Evolutionary conservation across 148 eudicot genomes (phyloP), one percentile per base, ranked within the genome.

Genomic region (Vaccinium corymbosum): DNA sequence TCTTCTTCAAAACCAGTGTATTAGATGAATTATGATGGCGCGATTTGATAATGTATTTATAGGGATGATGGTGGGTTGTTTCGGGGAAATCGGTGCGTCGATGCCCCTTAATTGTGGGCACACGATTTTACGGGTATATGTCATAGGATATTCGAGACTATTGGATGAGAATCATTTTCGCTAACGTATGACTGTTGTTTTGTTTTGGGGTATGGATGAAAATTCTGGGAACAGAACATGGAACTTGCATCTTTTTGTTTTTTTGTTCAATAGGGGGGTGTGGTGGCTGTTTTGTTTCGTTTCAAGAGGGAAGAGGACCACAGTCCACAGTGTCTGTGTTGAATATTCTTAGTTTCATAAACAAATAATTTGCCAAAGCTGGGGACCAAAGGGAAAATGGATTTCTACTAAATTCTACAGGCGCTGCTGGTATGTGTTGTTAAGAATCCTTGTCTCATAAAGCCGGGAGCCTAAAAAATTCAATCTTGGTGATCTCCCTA

Each of bases 101-200:
- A 48, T 0, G 84, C 70, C 78, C 66, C 51, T 73, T 20, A 79
- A 55, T 53, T 53, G 84, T 53, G 80, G 35, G 79, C 79, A 82
- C 80, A 83, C 84, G 74, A 55, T 81, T 22, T 25, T 25, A 29
- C 55, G 57, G 32, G 38, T 14, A 51, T 79, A 68, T 68, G 51
- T 73, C 20, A n/a, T 2, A 0, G 84, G 29, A 72, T 82, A 80
- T 80, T 80, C 82, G 16, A 72, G 29, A 9, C 16, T 9, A 32
- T 0, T 48, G 76, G 56, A 14, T 81, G 76, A 81, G 61, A 50
- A 6, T 50, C 32, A 19, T 59, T 74, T 74, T 27, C 4, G 19
- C 38, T 32, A 6, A 29, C 14, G 7, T 12, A 68, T 68, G 73
- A 68, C 73, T 68, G 38, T 68, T 27, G 73, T 25, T 68, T 68